Conservation (phyloP, 2,329 filamentous ascomycete genomes). For the Trichoderma gracile region DNA sequence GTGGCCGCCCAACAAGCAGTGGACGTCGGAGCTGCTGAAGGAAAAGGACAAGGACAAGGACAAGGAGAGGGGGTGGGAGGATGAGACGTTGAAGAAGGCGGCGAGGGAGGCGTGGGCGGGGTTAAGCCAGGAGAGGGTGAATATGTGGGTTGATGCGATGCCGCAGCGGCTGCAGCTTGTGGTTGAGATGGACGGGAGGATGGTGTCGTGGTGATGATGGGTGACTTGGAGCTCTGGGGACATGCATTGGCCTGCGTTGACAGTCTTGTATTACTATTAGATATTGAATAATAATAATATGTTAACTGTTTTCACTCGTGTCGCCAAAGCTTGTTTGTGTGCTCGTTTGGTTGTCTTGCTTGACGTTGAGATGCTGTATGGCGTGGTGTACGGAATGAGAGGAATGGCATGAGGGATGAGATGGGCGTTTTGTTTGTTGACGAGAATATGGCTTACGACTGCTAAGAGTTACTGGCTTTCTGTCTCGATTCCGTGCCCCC, state of each 20-base stretch:
- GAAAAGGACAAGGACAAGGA: constrained; percentile 25
- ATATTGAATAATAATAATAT: no score
- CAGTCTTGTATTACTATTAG: no score
- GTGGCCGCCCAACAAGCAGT: constrained; percentile 41
- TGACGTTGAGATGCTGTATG: not conserved
- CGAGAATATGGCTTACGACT: no score
- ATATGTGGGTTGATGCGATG: constrained; percentile 44
- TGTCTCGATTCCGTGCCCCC: no score
- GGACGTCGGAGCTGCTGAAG: constrained; percentile 33
- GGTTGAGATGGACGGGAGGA: constrained; percentile 36
- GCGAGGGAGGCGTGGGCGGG: constrained; percentile 37
- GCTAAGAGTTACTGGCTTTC: no score
- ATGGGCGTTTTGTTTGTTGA: not conserved
- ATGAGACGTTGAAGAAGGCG: constrained; percentile 37
- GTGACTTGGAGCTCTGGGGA: not conserved
- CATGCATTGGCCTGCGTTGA: not conserved
- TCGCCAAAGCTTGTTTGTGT: no score
- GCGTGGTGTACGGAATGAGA: not conserved
- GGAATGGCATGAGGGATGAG: not conserved
- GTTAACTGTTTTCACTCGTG: no score
- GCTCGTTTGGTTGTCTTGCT: not conserved
- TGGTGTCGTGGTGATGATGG: constrained; percentile 38
- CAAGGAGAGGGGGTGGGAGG: constrained; percentile 34
- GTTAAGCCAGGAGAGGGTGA: constrained; percentile 37
- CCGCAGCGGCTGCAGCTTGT: constrained; percentile 39